Base-by-base conservation (phyloP, 768 basidiomycete genomes). In the Xerocomus brunneocitrinus region DNA sequence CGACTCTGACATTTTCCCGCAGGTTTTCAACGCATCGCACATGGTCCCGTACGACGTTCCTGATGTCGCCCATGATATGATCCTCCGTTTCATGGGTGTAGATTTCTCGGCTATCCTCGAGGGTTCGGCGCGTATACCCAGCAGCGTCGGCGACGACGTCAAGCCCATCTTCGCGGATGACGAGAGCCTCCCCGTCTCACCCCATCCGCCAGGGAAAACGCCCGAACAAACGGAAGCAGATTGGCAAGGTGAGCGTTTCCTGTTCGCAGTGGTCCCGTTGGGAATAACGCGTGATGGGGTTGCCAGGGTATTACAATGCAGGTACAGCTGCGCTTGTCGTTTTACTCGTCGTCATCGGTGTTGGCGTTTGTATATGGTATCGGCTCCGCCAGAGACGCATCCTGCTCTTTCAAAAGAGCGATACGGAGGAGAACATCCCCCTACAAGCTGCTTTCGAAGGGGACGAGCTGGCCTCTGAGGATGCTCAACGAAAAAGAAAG, bases 41-140 rank as follows among this genome's bases (percentile, higher is more conserved):
- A 99, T 98, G 97, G 95, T 83, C 8, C 85, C 89, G 12, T 88
- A 76, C 68, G 95, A 99, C 69, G 76, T 89, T 12, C 95, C 94
- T 0, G 80, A 90, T 48, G 83, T 87, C 19, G 77, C 95, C 4
- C 93, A 98, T 68, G 97, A 99, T 70, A 98, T 98, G 97, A 95
- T 99, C 61, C 82, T 97, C 38, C 90, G 97, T 13, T 99, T 99
- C 75, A 91, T 98, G 86, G 87, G 83, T 47, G 83, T 94, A 55
- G 87, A 98, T 73, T 90, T 95, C 62, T 80, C 86, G 25, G 78
- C 83, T 2, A 79, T 98, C 53, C 75, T 85, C 2, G 92, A 89
- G 24, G 85, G 89, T 31, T 85, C 91, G 0, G 92, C 91, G 3
- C 76, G 72, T 48, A 87, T 95, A 52, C 86, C 91, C 13, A 91